A percentile compares a stretch with the other conserved stretches of the same genome.
Evolutionary conservation across 2,329 filamentous ascomycete species (phyloP).

Genomic region (Colletotrichum salicis): DNA sequence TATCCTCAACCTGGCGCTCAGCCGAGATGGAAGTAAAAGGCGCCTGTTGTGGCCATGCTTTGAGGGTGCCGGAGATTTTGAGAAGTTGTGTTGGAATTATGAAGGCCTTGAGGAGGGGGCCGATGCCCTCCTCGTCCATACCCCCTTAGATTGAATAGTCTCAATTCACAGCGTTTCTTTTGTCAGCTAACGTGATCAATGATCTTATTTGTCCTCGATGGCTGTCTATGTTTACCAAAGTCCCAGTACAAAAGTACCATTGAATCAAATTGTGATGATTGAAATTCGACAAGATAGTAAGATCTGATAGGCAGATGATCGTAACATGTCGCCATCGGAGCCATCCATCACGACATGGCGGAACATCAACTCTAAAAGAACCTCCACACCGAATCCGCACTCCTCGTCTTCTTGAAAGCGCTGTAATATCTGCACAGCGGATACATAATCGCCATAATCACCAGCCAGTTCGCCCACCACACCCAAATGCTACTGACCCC

Average conservation of each 20-base stretch:
- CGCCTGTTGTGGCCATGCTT: background rate
- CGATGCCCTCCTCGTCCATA: background rate
- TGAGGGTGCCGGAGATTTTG: background rate
- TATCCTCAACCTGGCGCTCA: slow-evolving; percentile 18
- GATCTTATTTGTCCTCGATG: background rate
- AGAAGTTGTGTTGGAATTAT: no score
- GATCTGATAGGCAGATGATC: background rate
- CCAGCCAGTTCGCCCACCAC: slow-evolving; percentile 50
- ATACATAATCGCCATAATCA: slow-evolving; percentile 51
- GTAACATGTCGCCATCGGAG: slow-evolving; percentile 9
- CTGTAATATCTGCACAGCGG: slow-evolving; percentile 55
- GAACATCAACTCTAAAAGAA: slow-evolving; percentile 49
- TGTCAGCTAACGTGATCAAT: background rate
- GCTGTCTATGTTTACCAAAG: background rate
- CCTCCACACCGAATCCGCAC: slow-evolving; percentile 56
- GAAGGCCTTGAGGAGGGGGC: background rate
- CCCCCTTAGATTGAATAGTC: slow-evolving; percentile 2
- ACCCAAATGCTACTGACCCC: slow-evolving; percentile 52
- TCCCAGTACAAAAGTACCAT: background rate
- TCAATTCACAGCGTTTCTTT: slow-evolving; percentile 8
- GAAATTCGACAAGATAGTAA: background rate
- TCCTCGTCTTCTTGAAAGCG: slow-evolving; percentile 53
- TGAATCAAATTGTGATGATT: background rate
- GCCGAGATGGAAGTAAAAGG: slow-evolving; percentile 22
- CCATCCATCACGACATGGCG: slow-evolving; percentile 13